phyloP scores from a whole-genome alignment of 2,329 filamentous ascomycete genomes.

The Penicillium sp. region DNA sequence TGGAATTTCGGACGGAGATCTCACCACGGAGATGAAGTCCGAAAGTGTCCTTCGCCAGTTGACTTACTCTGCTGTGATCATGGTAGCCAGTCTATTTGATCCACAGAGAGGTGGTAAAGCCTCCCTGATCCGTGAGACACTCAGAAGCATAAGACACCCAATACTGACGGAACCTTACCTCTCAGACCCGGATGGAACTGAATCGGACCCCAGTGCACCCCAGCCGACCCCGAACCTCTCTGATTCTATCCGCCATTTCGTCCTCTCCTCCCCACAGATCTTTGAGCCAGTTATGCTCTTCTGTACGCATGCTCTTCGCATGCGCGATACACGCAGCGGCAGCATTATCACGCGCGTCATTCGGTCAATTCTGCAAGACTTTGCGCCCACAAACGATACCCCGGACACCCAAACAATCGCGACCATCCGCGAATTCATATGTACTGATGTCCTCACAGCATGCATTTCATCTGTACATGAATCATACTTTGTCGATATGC shows the following conservation, averaged over 20 bases:
- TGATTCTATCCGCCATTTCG: conserved; percentile 69
- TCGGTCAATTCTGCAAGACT: conserved; percentile 78
- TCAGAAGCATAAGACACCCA: not conserved
- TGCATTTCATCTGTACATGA: conserved; percentile 90
- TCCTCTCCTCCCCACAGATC: conserved; percentile 72
- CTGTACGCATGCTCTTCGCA: conserved; percentile 82
- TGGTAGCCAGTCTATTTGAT: conserved; percentile 86
- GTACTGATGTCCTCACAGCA: conserved; percentile 80
- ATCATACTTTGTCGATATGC: conserved; percentile 92
- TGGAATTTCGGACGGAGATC: conserved; percentile 68
- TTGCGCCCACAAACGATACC: conserved; percentile 50
- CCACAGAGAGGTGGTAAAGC: conserved; percentile 61
- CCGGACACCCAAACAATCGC: conserved; percentile 53
- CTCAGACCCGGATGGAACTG: conserved; percentile 37
- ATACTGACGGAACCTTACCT: conserved; percentile 4
- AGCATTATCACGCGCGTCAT: conserved; percentile 83
- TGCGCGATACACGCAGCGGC: conserved; percentile 86
- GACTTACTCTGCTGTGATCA: conserved; percentile 86
- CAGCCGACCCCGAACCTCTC: conserved; percentile 51
- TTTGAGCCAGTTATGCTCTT: conserved; percentile 89
- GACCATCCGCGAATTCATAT: conserved; percentile 85
- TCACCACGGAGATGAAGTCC: conserved; percentile 96
- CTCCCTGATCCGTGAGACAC: not conserved
- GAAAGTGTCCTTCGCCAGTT: conserved; percentile 93
- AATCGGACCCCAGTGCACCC: conserved; percentile 33